Evolutionary conservation across 2,329 filamentous ascomycete genomes (phyloP).

Genomic region (Plenodomus lindquistii): DNA sequence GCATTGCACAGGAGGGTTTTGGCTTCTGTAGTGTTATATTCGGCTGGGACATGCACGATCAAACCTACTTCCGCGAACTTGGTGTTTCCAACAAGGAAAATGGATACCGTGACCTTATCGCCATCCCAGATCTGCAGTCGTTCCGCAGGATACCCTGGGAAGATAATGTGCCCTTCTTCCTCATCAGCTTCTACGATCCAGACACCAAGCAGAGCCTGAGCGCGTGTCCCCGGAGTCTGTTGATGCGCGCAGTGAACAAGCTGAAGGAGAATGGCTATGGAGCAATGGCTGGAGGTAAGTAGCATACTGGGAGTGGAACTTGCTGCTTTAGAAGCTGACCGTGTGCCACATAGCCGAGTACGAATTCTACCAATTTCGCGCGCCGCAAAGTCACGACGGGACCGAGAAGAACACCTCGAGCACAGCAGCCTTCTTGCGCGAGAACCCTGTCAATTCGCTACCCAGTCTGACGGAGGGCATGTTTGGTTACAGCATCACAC

Average conservation of each 20-base stretch:
- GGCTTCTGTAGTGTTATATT: conserved; percentile 95
- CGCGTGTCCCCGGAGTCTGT: conserved; percentile 77
- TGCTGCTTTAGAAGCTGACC: conserved; percentile 20
- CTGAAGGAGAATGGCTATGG: conserved; percentile 70
- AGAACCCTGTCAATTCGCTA: conserved; percentile 73
- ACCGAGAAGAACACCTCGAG: conserved; percentile 66
- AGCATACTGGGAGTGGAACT: conserved; percentile 5
- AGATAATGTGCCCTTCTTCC: conserved; percentile 80
- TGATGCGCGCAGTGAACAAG: conserved; percentile 70
- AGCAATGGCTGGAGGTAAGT: conserved; percentile 85
- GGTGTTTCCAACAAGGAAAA: conserved; percentile 88
- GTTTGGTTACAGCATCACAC: conserved; percentile 91
- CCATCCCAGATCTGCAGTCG: conserved; percentile 74
- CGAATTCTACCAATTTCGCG: conserved; percentile 90
- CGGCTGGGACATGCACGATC: conserved; percentile 96
- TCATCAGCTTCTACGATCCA: conserved; percentile 82
- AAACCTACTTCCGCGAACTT: conserved; percentile 84
- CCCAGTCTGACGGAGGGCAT: conserved; percentile 87
- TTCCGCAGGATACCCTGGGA: conserved; percentile 92
- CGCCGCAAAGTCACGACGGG: conserved; percentile 58
- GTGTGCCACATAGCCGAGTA: conserved; percentile 72
- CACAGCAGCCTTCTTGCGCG: conserved; percentile 72
- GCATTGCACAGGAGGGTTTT: conserved; percentile 78
- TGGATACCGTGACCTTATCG: conserved; percentile 84
- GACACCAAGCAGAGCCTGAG: conserved; percentile 72